A percentile compares a stretch with the other conserved stretches of the same genome.
These are phyloP conservation scores for Neonectria ditissima DNA, from an alignment of 2,329 filamentous ascomycete species.

Conservation along the genomic window DNA sequence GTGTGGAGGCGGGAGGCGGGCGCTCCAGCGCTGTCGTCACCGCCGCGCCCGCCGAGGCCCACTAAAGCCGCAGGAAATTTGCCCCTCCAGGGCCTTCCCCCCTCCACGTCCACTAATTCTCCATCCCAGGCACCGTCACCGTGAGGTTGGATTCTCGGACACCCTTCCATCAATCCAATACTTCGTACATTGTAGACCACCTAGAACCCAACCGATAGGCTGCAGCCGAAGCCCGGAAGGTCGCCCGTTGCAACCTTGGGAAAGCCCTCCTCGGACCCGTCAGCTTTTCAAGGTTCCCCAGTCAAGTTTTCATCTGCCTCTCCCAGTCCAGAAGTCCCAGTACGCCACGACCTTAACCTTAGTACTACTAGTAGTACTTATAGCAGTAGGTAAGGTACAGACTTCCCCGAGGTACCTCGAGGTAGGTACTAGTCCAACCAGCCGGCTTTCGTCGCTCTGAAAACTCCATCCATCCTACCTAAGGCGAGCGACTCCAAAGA, in stretches of 20 bases:
- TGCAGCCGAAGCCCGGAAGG: neutral
- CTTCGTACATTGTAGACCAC: neutral
- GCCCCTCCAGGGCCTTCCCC: slow-evolving; percentile 34
- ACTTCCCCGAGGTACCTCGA: neutral
- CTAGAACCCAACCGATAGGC: neutral
- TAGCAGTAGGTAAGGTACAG: too few relatives aligned
- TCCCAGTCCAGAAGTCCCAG: slow-evolving; percentile 1
- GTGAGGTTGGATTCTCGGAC: neutral
- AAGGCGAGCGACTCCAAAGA: slow-evolving; percentile 24
- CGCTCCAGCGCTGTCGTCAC: slow-evolving; percentile 34
- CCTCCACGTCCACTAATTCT: slow-evolving; percentile 1
- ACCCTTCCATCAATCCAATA: too few relatives aligned
- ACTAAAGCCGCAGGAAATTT: slow-evolving; percentile 24
- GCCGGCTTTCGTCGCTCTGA: slow-evolving; percentile 20
- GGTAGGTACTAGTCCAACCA: slow-evolving; percentile 12
- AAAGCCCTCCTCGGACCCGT: neutral
- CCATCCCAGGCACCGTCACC: neutral
- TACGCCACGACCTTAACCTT: neutral
- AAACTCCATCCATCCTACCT: slow-evolving; percentile 19
- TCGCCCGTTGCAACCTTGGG: neutral
- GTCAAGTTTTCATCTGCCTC: slow-evolving; percentile 1
- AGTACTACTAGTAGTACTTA: too few relatives aligned
- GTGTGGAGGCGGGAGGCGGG: neutral
- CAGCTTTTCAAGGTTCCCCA: slow-evolving; percentile 8
- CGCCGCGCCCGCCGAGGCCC: slow-evolving; percentile 33